Evolutionary conservation across 1,139 yeast species (phyloP).

Genomic region (Spencermartinsiella ligniputridi): DNA sequence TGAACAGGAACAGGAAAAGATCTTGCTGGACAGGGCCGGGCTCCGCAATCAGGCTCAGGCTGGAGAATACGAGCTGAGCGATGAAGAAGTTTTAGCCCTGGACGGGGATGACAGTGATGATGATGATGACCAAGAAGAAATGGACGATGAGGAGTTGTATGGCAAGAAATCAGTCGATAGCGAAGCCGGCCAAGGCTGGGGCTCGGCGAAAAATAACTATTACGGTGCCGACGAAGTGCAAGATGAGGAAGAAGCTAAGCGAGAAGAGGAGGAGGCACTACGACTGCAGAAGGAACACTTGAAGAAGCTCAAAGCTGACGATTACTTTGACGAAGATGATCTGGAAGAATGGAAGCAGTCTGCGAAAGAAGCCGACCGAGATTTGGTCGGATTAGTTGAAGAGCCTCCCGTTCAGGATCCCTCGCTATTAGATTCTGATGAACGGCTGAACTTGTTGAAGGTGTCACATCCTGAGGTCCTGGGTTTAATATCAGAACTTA

Average conservation of each 20-base stretch:
- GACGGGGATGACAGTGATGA: conserved; percentile 27
- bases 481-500: conserved; percentile 68
- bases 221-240: conserved; percentile 78
- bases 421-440: conserved; percentile 38
- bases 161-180: conserved; percentile 48
- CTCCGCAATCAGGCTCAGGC: conserved; percentile 32
- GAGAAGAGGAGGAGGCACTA: conserved; percentile 83
- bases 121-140: conserved; percentile 26
- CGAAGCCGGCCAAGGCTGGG: conserved; percentile 70
- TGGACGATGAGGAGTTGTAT: conserved; percentile 23
- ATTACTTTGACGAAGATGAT: conserved; percentile 78
- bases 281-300: conserved; percentile 83
- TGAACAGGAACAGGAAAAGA: conserved; percentile 45
- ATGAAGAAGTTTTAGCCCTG: conserved; percentile 48
- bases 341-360: conserved; percentile 46
- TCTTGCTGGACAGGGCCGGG: conserved; percentile 57
- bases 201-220: conserved; percentile 64
- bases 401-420: conserved; percentile 36
- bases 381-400: conserved; percentile 16
- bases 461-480: conserved; percentile 67
- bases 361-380: conserved; percentile 31
- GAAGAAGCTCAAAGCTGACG: conserved; percentile 74
- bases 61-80: conserved; percentile 44
- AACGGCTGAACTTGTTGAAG: conserved; percentile 27
- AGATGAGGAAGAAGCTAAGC: conserved; percentile 63